A percentile compares a stretch with the other conserved stretches of the same genome.
Conservation (phyloP, 495 filamentous ascomycete genomes). For the Hypoxylon fragiforme region DNA sequence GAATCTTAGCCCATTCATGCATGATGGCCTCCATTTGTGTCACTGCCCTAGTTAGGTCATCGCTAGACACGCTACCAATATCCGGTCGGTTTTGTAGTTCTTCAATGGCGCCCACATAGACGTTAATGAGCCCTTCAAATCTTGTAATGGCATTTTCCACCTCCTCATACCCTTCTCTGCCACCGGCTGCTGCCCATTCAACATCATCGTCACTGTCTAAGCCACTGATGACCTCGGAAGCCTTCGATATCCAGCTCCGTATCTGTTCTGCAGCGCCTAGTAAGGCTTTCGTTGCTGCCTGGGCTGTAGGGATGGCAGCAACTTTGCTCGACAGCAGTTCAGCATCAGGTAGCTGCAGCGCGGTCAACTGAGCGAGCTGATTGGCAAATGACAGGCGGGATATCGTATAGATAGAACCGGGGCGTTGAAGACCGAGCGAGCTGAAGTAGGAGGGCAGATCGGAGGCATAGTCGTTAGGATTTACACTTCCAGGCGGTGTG, state of each 20-base stretch:
- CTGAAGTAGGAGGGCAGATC: slow-evolving; percentile 54
- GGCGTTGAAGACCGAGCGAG: slow-evolving; percentile 57
- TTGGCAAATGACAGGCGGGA: slow-evolving; percentile 87
- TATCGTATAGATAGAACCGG: slow-evolving; percentile 85
- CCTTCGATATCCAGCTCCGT: slow-evolving; percentile 86
- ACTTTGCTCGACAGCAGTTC: slow-evolving; percentile 77
- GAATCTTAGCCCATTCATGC: slow-evolving; percentile 81
- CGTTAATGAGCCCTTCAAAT: slow-evolving; percentile 84
- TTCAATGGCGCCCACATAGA: slow-evolving; percentile 90
- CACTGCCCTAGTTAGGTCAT: slow-evolving; percentile 71
- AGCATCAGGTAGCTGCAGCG: slow-evolving; percentile 82
- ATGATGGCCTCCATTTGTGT: slow-evolving; percentile 85
- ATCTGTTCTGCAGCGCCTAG: slow-evolving; percentile 87
- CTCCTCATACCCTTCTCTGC: slow-evolving; percentile 83
- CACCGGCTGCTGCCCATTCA: slow-evolving; percentile 93
- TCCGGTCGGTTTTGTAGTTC: slow-evolving; percentile 81
- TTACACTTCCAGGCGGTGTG: slow-evolving; percentile 43
- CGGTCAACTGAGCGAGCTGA: slow-evolving; percentile 80
- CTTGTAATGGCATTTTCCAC: slow-evolving; percentile 83
- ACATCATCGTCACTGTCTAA: slow-evolving; percentile 94
- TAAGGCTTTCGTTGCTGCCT: slow-evolving; percentile 74
- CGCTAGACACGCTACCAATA: slow-evolving; percentile 66
- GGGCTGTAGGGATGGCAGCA: slow-evolving; percentile 76
- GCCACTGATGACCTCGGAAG: slow-evolving; percentile 79
- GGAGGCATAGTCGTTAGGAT: slow-evolving; percentile 43